Base-by-base conservation (phyloP, 2,329 filamentous ascomycete species). In the Calonectria pteridis region DNA sequence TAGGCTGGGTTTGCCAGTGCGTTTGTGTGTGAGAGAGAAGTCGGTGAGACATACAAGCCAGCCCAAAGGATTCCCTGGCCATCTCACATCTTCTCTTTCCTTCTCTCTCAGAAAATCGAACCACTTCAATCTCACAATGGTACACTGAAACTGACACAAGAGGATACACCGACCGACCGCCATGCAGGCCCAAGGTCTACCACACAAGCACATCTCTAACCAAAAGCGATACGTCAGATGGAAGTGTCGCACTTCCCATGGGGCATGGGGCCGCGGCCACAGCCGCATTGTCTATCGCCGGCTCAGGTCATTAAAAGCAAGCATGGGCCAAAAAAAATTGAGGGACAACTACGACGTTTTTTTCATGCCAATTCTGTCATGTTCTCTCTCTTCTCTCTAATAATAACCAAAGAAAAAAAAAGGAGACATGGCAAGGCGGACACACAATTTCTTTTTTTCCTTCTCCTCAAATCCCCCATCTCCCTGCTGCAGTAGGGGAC, bases 291-390 rank as follows among this genome's bases (percentile, higher is more conserved):
- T 58, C 49, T 64, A 31, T 69, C 46, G 40, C 40, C 20, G 40
- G 9, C 31, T 46, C 46, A 62, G 37, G 33, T 50, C 59, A 20
- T 40, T 55, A 29, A 64, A 64, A 50, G n/a, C 55, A 37, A 55
- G 50, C 35, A 28, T 55, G 49, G 55, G n/a, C n/a, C n/a, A n/a
- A n/a, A n/a, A n/a, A n/a, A 28, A 55, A 55, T 64, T 28, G 33
- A 49, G 59, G 49, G 59, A 31, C 46, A 51, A 50, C 31, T 35
- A 26, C 28, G 26, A 55, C 31, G 40, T n/a, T 46, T n/a, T 46
- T 46, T 65, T 37, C 67, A 63, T 49, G 26, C 58, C 46, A 49
- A 64, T 62, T 70, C 46, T 46, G 59, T 70, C 46, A 55, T 62
- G 55, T 70, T 70, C 67, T 50, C 33, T 70, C 67, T 37, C n/a